These are phyloP conservation scores for Torrubiella hemipterigena DNA, from an alignment of 2,329 filamentous ascomycete species.

Conservation along the genomic window DNA sequence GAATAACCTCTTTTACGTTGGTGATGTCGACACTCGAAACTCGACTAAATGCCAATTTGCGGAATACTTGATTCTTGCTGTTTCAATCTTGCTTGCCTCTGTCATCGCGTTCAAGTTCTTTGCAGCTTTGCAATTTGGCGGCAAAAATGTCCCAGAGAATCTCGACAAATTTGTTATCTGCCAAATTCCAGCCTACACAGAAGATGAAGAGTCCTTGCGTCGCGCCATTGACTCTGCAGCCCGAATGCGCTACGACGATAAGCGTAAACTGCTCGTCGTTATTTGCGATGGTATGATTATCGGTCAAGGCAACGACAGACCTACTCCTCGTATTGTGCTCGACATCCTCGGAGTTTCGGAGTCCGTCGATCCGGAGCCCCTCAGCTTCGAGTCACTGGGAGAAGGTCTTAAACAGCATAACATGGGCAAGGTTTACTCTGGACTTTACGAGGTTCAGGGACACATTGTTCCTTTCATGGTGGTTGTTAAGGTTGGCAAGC, in stretches of 20 bases:
- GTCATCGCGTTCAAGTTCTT: slow-evolving; percentile 95
- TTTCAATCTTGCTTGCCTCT: slow-evolving; percentile 66
- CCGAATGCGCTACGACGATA: slow-evolving; percentile 94
- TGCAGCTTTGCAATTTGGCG: slow-evolving; percentile 86
- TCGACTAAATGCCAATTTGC: slow-evolving; percentile 78
- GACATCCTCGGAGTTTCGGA: slow-evolving; percentile 95
- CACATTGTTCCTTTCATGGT: slow-evolving; percentile 98
- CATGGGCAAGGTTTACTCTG: slow-evolving; percentile 98
- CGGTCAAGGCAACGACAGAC: slow-evolving; percentile 91
- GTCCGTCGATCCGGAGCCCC: slow-evolving; percentile 82
- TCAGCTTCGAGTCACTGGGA: slow-evolving; percentile 93
- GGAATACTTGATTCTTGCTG: slow-evolving; percentile 75
- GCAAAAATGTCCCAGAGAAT: slow-evolving; percentile 86
- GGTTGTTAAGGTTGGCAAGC: slow-evolving; percentile 94
- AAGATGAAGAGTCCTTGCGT: slow-evolving; percentile 93
- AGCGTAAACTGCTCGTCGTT: slow-evolving; percentile 86
- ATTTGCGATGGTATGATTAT: slow-evolving; percentile 99
- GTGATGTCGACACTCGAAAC: slow-evolving; percentile 81
- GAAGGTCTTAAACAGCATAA: slow-evolving; percentile 97
- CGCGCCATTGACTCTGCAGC: slow-evolving; percentile 95
- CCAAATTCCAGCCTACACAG: slow-evolving; percentile 94
- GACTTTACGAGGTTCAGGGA: slow-evolving; percentile 92
- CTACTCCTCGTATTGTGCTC: slow-evolving; percentile 88
- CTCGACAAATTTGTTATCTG: slow-evolving; percentile 98
- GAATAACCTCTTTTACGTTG: slow-evolving; percentile 90